phyloP scores from a whole-genome alignment of 257 asterid species.

The Cruciata laevipes region DNA sequence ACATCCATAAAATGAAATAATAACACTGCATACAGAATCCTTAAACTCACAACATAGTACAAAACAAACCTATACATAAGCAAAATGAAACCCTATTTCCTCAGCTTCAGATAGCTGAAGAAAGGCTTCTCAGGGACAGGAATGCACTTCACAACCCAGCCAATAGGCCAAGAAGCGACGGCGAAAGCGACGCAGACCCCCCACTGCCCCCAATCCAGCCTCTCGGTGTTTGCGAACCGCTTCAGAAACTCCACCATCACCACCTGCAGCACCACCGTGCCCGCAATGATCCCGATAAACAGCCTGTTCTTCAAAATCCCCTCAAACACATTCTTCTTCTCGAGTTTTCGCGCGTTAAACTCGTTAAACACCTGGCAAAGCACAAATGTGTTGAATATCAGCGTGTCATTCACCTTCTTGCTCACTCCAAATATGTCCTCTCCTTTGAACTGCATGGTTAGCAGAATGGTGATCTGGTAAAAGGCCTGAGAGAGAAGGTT shows the following conservation, averaged over 20 bases:
- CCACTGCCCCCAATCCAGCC: conserved; percentile 58
- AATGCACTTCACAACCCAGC: conserved; percentile 35
- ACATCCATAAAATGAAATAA: neutral
- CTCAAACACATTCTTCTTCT: conserved; percentile 51
- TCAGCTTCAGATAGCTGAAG: conserved; percentile 17
- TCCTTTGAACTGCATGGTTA: conserved; percentile 35
- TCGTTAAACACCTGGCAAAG: conserved; percentile 58
- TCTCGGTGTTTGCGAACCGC: conserved; percentile 52
- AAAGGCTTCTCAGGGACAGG: conserved; percentile 31
- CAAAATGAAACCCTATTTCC: neutral
- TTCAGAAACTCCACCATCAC: conserved; percentile 62
- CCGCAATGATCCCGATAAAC: conserved; percentile 48
- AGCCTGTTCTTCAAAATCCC: conserved; percentile 44
- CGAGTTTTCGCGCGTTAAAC: conserved; percentile 51
- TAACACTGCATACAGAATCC: no score
- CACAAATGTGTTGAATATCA: conserved; percentile 53
- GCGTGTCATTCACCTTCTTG: conserved; percentile 34
- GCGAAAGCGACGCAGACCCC: conserved; percentile 45
- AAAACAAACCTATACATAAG: neutral
- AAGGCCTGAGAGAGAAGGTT: conserved; percentile 38
- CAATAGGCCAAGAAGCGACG: conserved; percentile 50
- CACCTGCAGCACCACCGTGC: conserved; percentile 44
- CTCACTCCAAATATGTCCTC: conserved; percentile 24
- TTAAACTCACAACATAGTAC: neutral
- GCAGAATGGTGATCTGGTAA: conserved; percentile 30